These are phyloP conservation scores for Colletotrichum echinochloae DNA, from an alignment of 2,329 filamentous ascomycete species.

Conservation along the genomic window DNA sequence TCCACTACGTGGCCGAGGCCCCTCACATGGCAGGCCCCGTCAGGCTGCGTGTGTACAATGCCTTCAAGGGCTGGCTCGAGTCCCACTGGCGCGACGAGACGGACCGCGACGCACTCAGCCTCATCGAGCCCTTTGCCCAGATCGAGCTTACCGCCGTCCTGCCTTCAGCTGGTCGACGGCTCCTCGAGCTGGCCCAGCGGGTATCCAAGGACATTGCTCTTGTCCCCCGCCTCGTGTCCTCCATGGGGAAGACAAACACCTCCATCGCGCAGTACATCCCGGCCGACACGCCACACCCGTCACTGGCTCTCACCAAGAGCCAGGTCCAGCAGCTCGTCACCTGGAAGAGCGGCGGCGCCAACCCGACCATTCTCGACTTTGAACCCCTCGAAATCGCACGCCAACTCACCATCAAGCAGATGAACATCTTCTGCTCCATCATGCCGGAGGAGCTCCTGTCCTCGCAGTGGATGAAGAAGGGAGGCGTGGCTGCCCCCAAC, in stretches of 20 bases:
- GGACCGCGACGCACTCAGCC: constrained; percentile 79
- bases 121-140: constrained; percentile 85
- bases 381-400: constrained; percentile 91
- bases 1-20: constrained; percentile 88
- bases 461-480: constrained; percentile 94
- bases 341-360: constrained; percentile 78
- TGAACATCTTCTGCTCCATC: constrained; percentile 90
- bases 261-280: constrained; percentile 78
- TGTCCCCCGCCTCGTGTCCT: constrained; percentile 85
- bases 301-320: constrained; percentile 78
- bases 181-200: constrained; percentile 82
- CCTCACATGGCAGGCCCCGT: constrained; percentile 81
- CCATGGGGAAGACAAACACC: constrained; percentile 88
- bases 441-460: constrained; percentile 91
- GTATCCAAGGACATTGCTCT: constrained; percentile 80
- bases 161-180: constrained; percentile 82
- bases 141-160: constrained; percentile 75
- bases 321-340: constrained; percentile 78
- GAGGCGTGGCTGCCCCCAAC: constrained; percentile 82
- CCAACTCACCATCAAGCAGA: constrained; percentile 93
- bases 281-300: constrained; percentile 77
- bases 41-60: constrained; percentile 91
- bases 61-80: constrained; percentile 97
- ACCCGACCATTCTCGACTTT: constrained; percentile 86
- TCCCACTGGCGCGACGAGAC: constrained; percentile 91